These are phyloP conservation scores for Neoboletus magnificus DNA, from an alignment of 768 basidiomycete genomes.

Conservation along the genomic window DNA sequence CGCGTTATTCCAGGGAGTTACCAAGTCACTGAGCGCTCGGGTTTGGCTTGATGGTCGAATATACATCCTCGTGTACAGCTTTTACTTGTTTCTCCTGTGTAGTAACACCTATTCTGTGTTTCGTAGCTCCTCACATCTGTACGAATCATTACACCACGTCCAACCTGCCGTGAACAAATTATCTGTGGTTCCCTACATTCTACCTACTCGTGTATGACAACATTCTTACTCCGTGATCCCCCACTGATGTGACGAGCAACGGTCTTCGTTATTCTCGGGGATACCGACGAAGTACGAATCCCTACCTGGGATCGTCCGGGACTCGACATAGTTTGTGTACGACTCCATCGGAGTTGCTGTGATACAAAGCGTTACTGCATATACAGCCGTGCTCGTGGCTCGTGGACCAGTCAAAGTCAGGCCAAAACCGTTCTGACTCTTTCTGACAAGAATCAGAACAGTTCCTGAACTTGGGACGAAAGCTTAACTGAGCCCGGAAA, in stretches of 20 bases:
- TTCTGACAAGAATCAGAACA: too few relatives aligned
- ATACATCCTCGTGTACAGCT: conserved; percentile 25
- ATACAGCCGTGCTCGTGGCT: too few relatives aligned
- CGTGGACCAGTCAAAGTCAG: too few relatives aligned
- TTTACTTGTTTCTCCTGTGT: conserved; percentile 28
- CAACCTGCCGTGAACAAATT: conserved; percentile 2
- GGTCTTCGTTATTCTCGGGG: too few relatives aligned
- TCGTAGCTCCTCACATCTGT: conserved; percentile 21
- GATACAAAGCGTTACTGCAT: too few relatives aligned
- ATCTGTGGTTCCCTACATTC: background rate
- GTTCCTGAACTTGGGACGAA: too few relatives aligned
- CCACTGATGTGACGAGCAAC: background rate
- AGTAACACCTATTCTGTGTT: conserved; percentile 15
- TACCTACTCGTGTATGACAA: conserved; percentile 3
- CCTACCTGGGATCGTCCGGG: too few relatives aligned
- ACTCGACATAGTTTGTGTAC: background rate
- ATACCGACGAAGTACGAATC: too few relatives aligned
- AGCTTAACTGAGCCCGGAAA: too few relatives aligned
- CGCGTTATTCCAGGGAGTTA: conserved; percentile 26
- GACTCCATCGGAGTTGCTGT: too few relatives aligned
- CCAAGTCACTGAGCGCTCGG: conserved; percentile 23
- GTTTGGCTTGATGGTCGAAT: conserved; percentile 5
- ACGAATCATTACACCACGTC: conserved; percentile 12
- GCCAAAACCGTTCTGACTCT: too few relatives aligned
- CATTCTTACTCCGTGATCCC: conserved; percentile 1